These are phyloP conservation scores for Zygosaccharomyces pseudobailii DNA, from an alignment of 1,139 yeast genomes.

Conservation along the genomic window DNA sequence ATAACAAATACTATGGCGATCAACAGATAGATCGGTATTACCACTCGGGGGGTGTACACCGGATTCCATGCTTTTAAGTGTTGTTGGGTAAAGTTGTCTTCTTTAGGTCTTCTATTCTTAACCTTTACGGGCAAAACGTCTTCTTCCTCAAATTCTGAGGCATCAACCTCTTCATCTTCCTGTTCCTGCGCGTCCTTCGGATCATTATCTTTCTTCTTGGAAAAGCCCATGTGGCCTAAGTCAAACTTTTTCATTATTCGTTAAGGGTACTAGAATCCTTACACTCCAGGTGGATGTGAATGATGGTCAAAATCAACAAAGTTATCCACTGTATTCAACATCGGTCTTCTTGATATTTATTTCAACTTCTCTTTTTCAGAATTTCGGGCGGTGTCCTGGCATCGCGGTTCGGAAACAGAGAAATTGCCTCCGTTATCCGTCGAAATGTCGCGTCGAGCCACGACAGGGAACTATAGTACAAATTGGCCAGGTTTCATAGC, in stretches of 20 bases:
- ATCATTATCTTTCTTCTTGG: conserved; percentile 27
- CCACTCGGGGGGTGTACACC: conserved; percentile 84
- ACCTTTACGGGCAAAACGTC: conserved; percentile 33
- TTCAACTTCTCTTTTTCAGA: background rate
- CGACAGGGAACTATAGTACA: background rate
- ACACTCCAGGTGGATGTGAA: background rate
- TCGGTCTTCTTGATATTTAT: background rate
- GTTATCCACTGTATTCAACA: background rate
- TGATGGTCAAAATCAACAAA: background rate
- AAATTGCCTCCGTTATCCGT: conserved; percentile 1
- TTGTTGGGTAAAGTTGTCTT: conserved; percentile 64
- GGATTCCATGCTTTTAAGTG: conserved; percentile 59
- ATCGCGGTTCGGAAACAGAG: conserved; percentile 1
- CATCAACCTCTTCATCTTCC: conserved; percentile 33
- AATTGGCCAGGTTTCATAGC: too few species aligned
- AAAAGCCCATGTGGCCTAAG: conserved; percentile 17
- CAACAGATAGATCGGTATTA: conserved; percentile 69
- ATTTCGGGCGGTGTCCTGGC: background rate
- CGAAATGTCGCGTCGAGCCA: conserved; percentile 1
- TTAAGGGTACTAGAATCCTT: background rate
- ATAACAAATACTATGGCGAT: conserved; percentile 86
- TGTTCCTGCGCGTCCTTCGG: conserved; percentile 16
- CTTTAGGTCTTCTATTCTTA: conserved; percentile 59
- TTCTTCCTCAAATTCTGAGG: conserved; percentile 35
- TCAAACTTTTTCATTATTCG: conserved; percentile 10